Evolutionary conservation across 2,329 filamentous ascomycete species (phyloP), one percentile per base, ranked within the genome.

Genomic region (Colletotrichum euphorbiae): DNA sequence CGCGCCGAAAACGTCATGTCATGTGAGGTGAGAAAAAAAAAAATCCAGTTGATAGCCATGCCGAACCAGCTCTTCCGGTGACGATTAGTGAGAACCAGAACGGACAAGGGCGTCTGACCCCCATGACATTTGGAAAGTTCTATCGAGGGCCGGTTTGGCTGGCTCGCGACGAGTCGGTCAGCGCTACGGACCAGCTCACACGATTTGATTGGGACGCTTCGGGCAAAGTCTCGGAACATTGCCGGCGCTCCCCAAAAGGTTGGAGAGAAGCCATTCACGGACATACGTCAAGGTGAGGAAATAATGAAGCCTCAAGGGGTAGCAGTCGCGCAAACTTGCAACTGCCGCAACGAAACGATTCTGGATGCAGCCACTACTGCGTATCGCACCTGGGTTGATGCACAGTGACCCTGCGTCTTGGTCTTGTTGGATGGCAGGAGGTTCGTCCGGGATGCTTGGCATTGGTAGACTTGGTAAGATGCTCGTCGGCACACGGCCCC

Each of bases 201-300:
- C 21, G 36, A 33, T 59, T 45, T 65, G 65, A 59, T 65, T 68
- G 65, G 31, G 55, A 65, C 61, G 46, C 45, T 68, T 59, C 65
- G 60, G 54, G 31, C 40, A 13, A 33, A 58, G 61, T 36, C 38
- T 55, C 65, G 54, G 60, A 59, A 21, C 33, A 65, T 50, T 55
- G 24, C 65, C 40, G 50, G 38, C 33, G 19, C 12, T 51, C 33
- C 50, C 55, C 63, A 55, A 43, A 31, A 45, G 42, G 28, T 50
- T 36, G 19, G 42, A 48, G 11, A 36, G 19, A 19, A 48, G 33
- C 12, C n/a, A 7, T 46, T 54, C 42, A 28, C 4, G 33, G 55
- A 48, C 48, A 65, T 64, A 59, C 46, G 61, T 65, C 65, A 59
- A 54, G 17, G 31, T 65, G 54, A 68, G 40, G 52, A 48, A 52